Percentiles rank a stretch among this genome's conserved stretches.
Conservation (phyloP, 169 alveolate genomes). For the Plasmodium vinckei region DNA sequence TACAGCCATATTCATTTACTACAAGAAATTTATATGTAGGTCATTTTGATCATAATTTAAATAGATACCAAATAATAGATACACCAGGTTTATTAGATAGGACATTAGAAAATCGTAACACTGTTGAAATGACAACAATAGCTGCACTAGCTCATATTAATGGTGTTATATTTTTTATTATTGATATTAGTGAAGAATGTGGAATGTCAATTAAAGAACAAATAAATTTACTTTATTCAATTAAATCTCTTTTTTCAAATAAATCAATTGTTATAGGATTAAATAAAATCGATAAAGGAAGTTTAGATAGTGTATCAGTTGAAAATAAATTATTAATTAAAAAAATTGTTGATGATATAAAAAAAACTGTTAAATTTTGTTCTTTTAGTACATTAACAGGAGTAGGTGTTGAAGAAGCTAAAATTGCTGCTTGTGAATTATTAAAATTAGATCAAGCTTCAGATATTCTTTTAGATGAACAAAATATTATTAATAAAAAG, state of each 20-base stretch:
- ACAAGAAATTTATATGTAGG: constrained; percentile 99
- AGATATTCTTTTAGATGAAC: constrained; percentile 30
- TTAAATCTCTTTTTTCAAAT: constrained; percentile 95
- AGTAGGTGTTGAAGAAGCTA: constrained; percentile 92
- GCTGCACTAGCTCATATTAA: constrained; percentile 99
- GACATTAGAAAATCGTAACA: constrained; percentile 97
- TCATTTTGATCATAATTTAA: constrained; percentile 97
- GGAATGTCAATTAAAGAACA: constrained; percentile 96
- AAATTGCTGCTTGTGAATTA: constrained; percentile 90
- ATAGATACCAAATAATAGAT: constrained; percentile 98
- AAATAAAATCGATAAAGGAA: constrained; percentile 95
- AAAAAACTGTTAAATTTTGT: constrained; percentile 47
- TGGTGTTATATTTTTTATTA: constrained; percentile 89
- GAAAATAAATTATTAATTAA: constrained; percentile 88
- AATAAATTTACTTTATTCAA: constrained; percentile 93
- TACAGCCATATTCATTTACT: constrained; percentile 99
- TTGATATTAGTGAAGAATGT: constrained; percentile 98
- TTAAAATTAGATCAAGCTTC: constrained; percentile 78
- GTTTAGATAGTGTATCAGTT: constrained; percentile 86
- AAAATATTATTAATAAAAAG: constrained; percentile 23
- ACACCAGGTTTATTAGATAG: constrained; percentile 99
- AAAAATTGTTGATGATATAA: constrained; percentile 43
- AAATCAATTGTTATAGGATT: constrained; percentile 96
- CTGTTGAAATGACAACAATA: constrained; percentile 99
- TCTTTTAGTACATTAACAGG: constrained; percentile 87